A percentile compares a stretch with the other conserved stretches of the same genome.
Conservation (phyloP, 2,329 filamentous ascomycete genomes). For the Colletotrichum musicola region DNA sequence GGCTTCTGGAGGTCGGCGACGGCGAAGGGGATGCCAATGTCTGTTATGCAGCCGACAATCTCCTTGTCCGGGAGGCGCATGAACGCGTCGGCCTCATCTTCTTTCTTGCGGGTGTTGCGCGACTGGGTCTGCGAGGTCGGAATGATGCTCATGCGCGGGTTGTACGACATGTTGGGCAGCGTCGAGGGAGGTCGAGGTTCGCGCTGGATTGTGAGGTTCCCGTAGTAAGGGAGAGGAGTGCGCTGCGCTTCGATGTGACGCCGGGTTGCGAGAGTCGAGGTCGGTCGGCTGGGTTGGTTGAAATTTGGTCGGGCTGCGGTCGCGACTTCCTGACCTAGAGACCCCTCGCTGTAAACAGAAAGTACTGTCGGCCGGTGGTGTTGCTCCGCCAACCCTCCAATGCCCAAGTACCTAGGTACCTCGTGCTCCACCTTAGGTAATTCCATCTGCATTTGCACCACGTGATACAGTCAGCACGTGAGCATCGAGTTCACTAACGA, state of each 20-base stretch:
- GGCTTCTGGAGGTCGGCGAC: conserved; percentile 92
- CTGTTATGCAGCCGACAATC: conserved; percentile 96
- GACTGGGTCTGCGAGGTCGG: conserved; percentile 62
- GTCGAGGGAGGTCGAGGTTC: too few relatives aligned
- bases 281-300: not conserved
- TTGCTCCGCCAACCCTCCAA: conserved; percentile 34
- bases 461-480: too few relatives aligned
- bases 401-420: not conserved
- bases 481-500: too few relatives aligned
- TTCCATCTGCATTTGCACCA: too few relatives aligned
- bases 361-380: conserved; percentile 9
- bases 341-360: conserved; percentile 14
- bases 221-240: too few relatives aligned
- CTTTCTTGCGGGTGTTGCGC: conserved; percentile 66
- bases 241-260: not conserved
- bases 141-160: conserved; percentile 71
- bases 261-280: not conserved
- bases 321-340: not conserved
- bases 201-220: not conserved
- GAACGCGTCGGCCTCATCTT: conserved; percentile 70
- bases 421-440: not conserved
- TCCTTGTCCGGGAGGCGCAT: conserved; percentile 77
- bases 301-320: conserved; percentile 7
- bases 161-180: conserved; percentile 65
- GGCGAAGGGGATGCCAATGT: conserved; percentile 92